phyloP scores from a whole-genome alignment of 371 early-diverging fungal species.

The Haplosporangium sp. region DNA sequence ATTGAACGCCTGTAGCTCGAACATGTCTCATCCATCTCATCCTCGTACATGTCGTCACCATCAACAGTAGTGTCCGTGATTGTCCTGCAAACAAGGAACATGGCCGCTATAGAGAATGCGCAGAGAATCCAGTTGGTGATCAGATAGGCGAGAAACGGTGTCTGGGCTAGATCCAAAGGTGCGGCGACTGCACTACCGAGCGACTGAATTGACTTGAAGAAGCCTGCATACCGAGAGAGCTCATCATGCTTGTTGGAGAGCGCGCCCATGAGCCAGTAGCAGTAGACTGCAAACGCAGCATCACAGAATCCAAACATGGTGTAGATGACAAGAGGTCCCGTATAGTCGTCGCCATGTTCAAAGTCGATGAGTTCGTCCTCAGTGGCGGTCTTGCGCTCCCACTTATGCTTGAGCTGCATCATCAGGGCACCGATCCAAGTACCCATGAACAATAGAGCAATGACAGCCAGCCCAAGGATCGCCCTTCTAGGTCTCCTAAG shows the following conservation, averaged over 20 bases:
- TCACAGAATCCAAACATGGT: slow-evolving; percentile 76
- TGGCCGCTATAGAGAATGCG: slow-evolving; percentile 48
- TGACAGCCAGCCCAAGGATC: slow-evolving; percentile 59
- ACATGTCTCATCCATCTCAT: neutral
- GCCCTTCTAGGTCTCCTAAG: slow-evolving; percentile 66
- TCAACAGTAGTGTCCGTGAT: slow-evolving; percentile 47
- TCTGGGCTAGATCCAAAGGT: slow-evolving; percentile 50
- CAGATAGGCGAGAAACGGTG: slow-evolving; percentile 46
- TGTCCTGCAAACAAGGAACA: slow-evolving; percentile 53
- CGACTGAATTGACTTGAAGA: slow-evolving; percentile 60
- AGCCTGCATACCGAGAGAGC: slow-evolving; percentile 79
- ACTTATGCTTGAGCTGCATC: slow-evolving; percentile 65
- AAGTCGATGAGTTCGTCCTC: slow-evolving; percentile 35
- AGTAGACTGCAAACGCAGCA: slow-evolving; percentile 72
- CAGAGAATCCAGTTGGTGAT: slow-evolving; percentile 59
- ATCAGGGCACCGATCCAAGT: slow-evolving; percentile 76
- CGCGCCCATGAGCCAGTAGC: slow-evolving; percentile 81
- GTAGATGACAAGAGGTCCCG: slow-evolving; percentile 70
- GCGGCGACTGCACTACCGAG: slow-evolving; percentile 58
- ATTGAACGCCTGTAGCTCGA: neutral
- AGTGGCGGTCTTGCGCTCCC: slow-evolving; percentile 12
- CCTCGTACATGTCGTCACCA: slow-evolving; percentile 3
- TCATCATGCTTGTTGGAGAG: slow-evolving; percentile 76
- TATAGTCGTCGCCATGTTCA: slow-evolving; percentile 57
- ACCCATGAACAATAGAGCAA: slow-evolving; percentile 66